Percentiles rank a stretch among this genome's conserved stretches.
phyloP scores from a whole-genome alignment of 2,329 filamentous ascomycete genomes.

The Phialemonium atrogriseum region DNA sequence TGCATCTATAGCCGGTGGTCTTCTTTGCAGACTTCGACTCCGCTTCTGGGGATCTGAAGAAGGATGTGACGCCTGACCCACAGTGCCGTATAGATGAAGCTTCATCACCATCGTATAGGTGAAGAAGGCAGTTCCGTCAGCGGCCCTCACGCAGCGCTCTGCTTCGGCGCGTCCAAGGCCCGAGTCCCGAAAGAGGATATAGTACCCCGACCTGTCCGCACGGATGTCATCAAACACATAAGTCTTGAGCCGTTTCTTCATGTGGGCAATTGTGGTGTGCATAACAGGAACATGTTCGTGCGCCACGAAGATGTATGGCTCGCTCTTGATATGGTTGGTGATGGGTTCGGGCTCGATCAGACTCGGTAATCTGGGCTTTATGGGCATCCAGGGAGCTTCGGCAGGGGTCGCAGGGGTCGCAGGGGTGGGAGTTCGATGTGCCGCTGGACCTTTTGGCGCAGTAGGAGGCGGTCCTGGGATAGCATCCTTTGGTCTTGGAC shows the following conservation, averaged over 20 bases:
- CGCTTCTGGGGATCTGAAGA: constrained; percentile 17
- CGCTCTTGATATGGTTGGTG: constrained; percentile 60
- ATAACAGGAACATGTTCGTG: constrained; percentile 81
- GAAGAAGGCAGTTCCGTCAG: constrained; percentile 78
- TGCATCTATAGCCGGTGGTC: constrained; percentile 27
- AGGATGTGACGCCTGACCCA: constrained; percentile 20
- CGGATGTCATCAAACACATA: constrained; percentile 76
- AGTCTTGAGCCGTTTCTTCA: constrained; percentile 81
- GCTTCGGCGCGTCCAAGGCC: constrained; percentile 70
- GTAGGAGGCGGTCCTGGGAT: constrained; percentile 65
- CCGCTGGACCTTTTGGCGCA: constrained; percentile 78
- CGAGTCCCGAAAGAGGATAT: constrained; percentile 79
- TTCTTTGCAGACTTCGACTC: constrained; percentile 27
- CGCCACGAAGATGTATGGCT: constrained; percentile 89
- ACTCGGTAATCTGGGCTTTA: constrained; percentile 39
- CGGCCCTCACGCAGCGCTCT: constrained; percentile 68
- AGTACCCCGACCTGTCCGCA: constrained; percentile 81
- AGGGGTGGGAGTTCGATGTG: constrained; percentile 30
- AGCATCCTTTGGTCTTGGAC: constrained; percentile 31
- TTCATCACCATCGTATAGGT: constrained; percentile 91
- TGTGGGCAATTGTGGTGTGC: constrained; percentile 74
- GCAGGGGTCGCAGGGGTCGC: constrained; percentile 19
- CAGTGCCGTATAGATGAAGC: constrained; percentile 42
- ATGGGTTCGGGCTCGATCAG: constrained; percentile 60
- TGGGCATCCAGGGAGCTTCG: constrained; percentile 28